Base-by-base conservation (phyloP, 129 eudicot species). In the Centrapalus pauciflorus region DNA sequence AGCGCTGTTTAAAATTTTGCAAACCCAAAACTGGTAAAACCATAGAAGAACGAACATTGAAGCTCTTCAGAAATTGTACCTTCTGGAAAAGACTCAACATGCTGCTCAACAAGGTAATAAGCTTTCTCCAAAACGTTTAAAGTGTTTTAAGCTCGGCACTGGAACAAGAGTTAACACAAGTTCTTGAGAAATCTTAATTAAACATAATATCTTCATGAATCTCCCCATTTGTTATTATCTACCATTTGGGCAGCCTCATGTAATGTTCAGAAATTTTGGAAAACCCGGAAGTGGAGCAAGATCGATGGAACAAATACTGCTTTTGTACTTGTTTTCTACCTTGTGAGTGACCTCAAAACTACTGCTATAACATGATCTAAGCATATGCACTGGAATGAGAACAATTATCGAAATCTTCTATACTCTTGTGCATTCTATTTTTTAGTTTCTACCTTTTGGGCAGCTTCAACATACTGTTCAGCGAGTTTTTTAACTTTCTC, bases 401-500 rank as follows among this genome's bases (percentile, higher is more conserved):
- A 50, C 30, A 35, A 8, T 3, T 45, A 56, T 29, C 4, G 24
- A 62, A 55, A 29, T 37, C 35, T 14, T n/a, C 29, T 2, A 3
- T 45, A 23, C 17, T 29, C 41, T 32, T 56, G 43, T 25, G 37
- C 27, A 8, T 30, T 29, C 63, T 50, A 52, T 35, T 68, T 73
- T n/a, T 56, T 58, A 19, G 74, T 68, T 66, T 72, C 78, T 7
- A 72, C 66, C 68, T 82, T 82, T 79, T 87, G 95, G 54, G 96
- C 80, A 1, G 96, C 59, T 72, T 93, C 98, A 45, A 88, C 88
- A 51, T 86, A 93, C 76, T 89, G 96, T 70, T 93, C 89, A 2
- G 98, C 96, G 27, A 93, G 96, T 69, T 88, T 92, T 84, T 92
- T 92, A 75, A 92, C 96, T 68, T 85, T 92, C 73, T 92, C 95